Conservation (phyloP, 306 rosid species). For the Quercus glauca region DNA sequence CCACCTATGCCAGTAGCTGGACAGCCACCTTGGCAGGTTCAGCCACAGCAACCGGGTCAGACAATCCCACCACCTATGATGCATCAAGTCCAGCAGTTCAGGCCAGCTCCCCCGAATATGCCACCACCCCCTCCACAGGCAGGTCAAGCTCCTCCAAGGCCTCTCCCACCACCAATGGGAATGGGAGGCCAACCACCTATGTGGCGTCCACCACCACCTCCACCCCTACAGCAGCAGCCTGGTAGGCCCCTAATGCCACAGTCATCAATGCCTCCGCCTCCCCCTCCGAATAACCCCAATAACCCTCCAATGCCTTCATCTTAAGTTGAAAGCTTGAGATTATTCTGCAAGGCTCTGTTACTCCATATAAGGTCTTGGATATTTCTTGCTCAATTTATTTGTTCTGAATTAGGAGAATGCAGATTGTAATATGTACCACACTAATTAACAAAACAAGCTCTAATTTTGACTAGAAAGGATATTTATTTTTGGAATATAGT, state of each 20-base stretch:
- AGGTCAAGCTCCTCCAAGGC: slow-evolving; percentile 53
- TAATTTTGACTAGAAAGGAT: not conserved
- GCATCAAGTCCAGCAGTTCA: slow-evolving; percentile 83
- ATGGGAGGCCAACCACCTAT: slow-evolving; percentile 74
- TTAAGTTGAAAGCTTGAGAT: slow-evolving; percentile 30
- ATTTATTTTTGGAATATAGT: not conserved
- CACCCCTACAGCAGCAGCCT: slow-evolving; percentile 51
- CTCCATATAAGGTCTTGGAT: not conserved
- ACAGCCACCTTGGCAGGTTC: slow-evolving; percentile 74
- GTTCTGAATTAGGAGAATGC: slow-evolving; percentile 15
- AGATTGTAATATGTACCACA: slow-evolving; percentile 12
- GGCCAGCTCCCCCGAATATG: slow-evolving; percentile 78
- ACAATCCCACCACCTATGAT: slow-evolving; percentile 43
- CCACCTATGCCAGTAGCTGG: slow-evolving; percentile 64
- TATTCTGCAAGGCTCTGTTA: slow-evolving; percentile 2
- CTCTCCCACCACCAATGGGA: slow-evolving; percentile 81
- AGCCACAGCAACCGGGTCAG: slow-evolving; percentile 76
- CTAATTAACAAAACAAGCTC: not conserved
- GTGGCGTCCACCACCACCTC: slow-evolving; percentile 86
- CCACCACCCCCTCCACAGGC: slow-evolving; percentile 75
- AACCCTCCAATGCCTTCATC: slow-evolving; percentile 44
- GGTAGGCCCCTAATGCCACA: slow-evolving; percentile 61
- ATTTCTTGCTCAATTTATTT: slow-evolving; percentile 6
- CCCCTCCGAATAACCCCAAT: slow-evolving; percentile 43
- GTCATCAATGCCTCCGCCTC: slow-evolving; percentile 64